These are phyloP conservation scores for Lentinus brumalis DNA, from an alignment of 768 basidiomycete species.

Conservation along the genomic window DNA sequence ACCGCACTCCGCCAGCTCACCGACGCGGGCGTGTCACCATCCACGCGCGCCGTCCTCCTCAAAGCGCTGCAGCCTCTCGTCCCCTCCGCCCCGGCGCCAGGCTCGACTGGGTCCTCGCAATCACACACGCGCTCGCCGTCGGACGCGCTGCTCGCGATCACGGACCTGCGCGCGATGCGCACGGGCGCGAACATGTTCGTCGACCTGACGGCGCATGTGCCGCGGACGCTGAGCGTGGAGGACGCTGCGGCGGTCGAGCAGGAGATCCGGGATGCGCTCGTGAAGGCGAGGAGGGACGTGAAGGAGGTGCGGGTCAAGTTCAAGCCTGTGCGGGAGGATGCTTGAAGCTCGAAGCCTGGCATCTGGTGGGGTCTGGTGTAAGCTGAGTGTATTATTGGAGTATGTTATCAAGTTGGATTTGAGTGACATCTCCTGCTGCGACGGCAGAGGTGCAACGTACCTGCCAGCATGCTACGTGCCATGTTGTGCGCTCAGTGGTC, in stretches of 20 bases:
- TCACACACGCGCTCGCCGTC: neutral
- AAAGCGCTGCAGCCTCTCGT: slow-evolving; percentile 59
- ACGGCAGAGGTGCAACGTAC: too few species aligned
- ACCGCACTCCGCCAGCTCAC: slow-evolving; percentile 81
- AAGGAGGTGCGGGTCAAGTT: slow-evolving; percentile 74
- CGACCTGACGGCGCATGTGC: slow-evolving; percentile 78
- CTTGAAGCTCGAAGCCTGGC: neutral
- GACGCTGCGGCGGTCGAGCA: slow-evolving; percentile 64
- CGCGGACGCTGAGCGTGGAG: slow-evolving; percentile 54
- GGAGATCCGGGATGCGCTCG: slow-evolving; percentile 57
- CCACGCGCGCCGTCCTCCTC: slow-evolving; percentile 54
- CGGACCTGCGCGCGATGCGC: slow-evolving; percentile 68
- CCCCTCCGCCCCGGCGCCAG: slow-evolving; percentile 27
- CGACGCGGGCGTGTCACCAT: slow-evolving; percentile 73
- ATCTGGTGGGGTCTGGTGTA: too few species aligned
- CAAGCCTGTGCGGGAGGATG: slow-evolving; percentile 38
- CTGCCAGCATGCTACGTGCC: too few species aligned
- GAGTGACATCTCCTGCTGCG: too few species aligned
- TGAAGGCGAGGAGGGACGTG: slow-evolving; percentile 61
- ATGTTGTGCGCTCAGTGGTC: too few species aligned
- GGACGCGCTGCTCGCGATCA: slow-evolving; percentile 45
- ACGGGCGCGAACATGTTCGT: slow-evolving; percentile 83
- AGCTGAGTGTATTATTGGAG: too few species aligned
- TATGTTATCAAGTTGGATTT: too few species aligned
- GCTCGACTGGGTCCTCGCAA: neutral